Evolutionary conservation across 352 stramenopile species (phyloP), one percentile per base, ranked within the genome.

Genomic region (Pythium apleroticum): DNA sequence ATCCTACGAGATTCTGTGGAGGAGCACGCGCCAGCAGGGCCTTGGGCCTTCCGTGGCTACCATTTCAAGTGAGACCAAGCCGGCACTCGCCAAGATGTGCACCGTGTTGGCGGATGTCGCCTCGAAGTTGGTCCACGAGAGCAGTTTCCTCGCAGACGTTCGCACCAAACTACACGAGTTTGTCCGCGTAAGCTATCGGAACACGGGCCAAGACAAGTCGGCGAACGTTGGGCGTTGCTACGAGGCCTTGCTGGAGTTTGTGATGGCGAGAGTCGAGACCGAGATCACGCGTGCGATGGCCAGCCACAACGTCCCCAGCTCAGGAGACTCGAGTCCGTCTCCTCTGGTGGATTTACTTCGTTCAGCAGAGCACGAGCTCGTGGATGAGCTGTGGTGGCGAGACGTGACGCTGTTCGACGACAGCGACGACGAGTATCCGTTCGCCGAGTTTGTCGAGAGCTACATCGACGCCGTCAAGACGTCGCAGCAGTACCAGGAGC

Each of bases 341-440:
- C 52, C 37, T 15, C 35, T 72, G 0, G 39, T 61, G 11, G 58
- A 64, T 14, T 12, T 67, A n/a, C 45, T 72, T 22, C 59, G 59
- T 30, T 50, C 37, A 25, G 61, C 28, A 8, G 54, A 72, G 49
- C 50, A 55, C 27, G 53, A 67, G 22, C 28, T 72, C 10, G 28
- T 61, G 0, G 2, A 22, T 20, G 53, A 53, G 48, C 27, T 25
- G 4, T 72, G 65, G 65, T 67, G 52, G 45, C 65, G 53, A 20
- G 46, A 56, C 27, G 15, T 64, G 12, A 19, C 11, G 17, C 28
- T 67, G 3, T 67, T 72, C 19, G 58, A 72, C 39, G 57, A 67
- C 27, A 60, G 65, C 25, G 30, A 72, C 39, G 59, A 68, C 48
- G 65, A 67, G 35, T 68, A 53, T 33, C 65, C 65, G 37, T 67